Evolutionary conservation across 2,329 filamentous ascomycete genomes (phyloP), one percentile per base, ranked within the genome.

Genomic region (Conoideocrella luteorostrata): DNA sequence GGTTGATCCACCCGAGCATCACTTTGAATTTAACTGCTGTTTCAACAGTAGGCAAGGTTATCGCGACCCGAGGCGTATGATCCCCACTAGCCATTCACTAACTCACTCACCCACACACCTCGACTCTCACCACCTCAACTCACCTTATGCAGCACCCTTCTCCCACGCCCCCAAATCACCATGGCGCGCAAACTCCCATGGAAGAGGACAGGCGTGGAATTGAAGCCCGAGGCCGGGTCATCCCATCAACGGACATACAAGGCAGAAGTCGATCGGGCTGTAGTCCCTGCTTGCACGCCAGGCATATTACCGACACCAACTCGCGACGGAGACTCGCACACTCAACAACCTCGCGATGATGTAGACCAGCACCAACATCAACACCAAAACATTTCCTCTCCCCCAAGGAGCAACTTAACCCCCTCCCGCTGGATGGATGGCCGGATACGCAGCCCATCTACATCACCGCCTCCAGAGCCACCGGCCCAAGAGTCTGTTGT

Each of bases 401-500:
- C 20, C 5, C 7, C 17, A 9, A 18, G 4, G 24, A 11, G 12
- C 20, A 21, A 39, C n/a, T 5, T 18, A 15, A 39, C n/a, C n/a
- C n/a, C n/a, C n/a, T n/a, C n/a, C n/a, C n/a, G 21, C 21, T 6
- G 23, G 36, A 15, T 11, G n/a, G n/a, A 5, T 18, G 55, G 59
- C 44, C 44, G 50, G 2, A 33, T 52, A 10, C 56, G 66, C 20
- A 69, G 65, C 24, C 64, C 67, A 13, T 77, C 75, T 0, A 72
- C 72, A 7, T 78, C 76, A 3, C 74, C 75, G 5, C 71, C 72
- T 1, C 72, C 72, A 2, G 66, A 70, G 20, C 66, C 72, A 9
- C 68, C 70, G 1, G 47, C 55, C 40, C 70, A 78, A 61, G 64
- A 56, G 74, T 77, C 55, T 39, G 40, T 13, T 6, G 7, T 4